Evolutionary conservation across 345 rosid genomes (phyloP), one percentile per base, ranked within the genome.

Genomic region (Lagerstroemia speciosa): DNA sequence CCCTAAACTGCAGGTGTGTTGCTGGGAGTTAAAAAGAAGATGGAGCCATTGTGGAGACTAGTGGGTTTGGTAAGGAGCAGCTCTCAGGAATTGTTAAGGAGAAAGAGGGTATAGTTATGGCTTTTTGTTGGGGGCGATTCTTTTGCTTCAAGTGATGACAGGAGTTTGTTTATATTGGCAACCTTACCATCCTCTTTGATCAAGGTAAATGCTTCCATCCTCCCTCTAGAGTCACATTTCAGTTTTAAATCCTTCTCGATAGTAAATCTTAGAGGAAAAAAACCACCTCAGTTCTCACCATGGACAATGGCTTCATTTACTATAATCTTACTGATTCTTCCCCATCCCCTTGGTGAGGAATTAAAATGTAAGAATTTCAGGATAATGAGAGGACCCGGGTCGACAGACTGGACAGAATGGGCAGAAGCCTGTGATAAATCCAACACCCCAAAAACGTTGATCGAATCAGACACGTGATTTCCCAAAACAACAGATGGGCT

Each of bases 141-240:
- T 55, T 55, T 55, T 55, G 61, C 61, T 26, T 55, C 61, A 26
- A 26, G 61, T n/a, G 61, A 55, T 55, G 61, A 55, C 30, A 24
- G 29, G 30, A 26, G 61, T 55, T 24, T 52, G 57, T 52, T 52
- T 55, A 7, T 8, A 6, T 24, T 6, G 31, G 61, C 61, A 55
- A 6, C 55, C n/a, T 1, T 17, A 24, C 63, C 32, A 58, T 58
- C 62, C 30, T 20, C 62, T 11, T n/a, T 8, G 27, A 55, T 55
- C 15, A 43, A 12, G 15, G 48, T 36, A 36, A 36, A 36, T 36
- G 38, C 38, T 36, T 36, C 38, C 38, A 36, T 36, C 38, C 38
- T 36, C 8, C 38, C 8, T 5, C 7, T 36, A 36, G 38, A 36
- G 8, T 36, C 38, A 36, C 8, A 9, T 36, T 36, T 36, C 38